Percentiles rank a stretch among this genome's conserved stretches.
Evolutionary conservation across 129 eudicot species (phyloP).

Genomic region (Arctium lappa): DNA sequence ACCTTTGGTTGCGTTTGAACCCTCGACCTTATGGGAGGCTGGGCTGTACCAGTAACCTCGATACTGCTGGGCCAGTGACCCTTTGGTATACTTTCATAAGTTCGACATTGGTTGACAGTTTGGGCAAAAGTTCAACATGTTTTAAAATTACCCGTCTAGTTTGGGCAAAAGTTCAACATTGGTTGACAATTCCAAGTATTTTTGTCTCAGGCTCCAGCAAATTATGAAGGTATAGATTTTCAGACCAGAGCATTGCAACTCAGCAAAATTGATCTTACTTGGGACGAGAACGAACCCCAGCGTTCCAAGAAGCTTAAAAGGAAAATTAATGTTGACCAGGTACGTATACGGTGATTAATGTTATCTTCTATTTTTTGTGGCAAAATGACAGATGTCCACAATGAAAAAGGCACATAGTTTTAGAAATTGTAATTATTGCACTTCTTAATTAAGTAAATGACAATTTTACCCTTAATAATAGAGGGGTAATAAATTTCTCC

Average conservation of each 20-base stretch:
- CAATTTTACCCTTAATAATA: background rate
- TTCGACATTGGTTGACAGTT: background rate
- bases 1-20: too few relatives aligned
- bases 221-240: constrained; percentile 80
- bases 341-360: constrained; percentile 6
- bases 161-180: background rate
- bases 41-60: too few relatives aligned
- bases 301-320: constrained; percentile 74
- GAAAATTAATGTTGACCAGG: constrained; percentile 67
- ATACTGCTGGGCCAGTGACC: too few relatives aligned
- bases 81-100: background rate
- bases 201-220: constrained; percentile 59
- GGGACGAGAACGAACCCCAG: constrained; percentile 98
- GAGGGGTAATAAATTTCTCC: background rate
- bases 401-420: background rate
- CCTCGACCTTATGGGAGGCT: too few relatives aligned
- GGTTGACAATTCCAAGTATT: background rate
- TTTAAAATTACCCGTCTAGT: too few relatives aligned
- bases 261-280: constrained; percentile 66
- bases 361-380: background rate
- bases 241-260: constrained; percentile 85
- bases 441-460: background rate
- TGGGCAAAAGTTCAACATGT: background rate
- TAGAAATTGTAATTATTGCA: background rate
- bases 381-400: background rate